A percentile compares a stretch with the other conserved stretches of the same genome.
These are phyloP conservation scores for Rehmannia glutinosa DNA, from an alignment of 257 asterid species.

Conservation along the genomic window DNA sequence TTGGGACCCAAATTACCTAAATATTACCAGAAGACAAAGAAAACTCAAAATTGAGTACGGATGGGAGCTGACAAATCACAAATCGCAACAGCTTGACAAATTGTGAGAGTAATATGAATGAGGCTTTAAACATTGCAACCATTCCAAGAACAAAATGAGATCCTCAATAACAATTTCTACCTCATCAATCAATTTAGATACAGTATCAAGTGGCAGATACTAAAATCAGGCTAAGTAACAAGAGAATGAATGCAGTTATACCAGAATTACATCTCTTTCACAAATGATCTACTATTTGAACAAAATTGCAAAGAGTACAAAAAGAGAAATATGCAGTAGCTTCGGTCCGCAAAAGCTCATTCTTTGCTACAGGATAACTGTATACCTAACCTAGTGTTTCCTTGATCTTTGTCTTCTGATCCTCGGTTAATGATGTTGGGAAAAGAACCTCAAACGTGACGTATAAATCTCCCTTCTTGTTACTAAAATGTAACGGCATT, in stretches of 20 bases:
- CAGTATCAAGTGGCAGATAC: background rate
- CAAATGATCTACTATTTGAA: constrained; percentile 22
- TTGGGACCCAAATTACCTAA: too few relatives aligned
- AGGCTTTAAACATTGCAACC: background rate
- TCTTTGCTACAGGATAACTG: constrained; percentile 6
- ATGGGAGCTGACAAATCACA: too few relatives aligned
- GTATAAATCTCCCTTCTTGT: constrained; percentile 84
- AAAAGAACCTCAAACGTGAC: constrained; percentile 85
- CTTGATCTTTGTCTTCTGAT: constrained; percentile 79
- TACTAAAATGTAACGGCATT: constrained; percentile 77
- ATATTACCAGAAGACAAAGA: too few relatives aligned
- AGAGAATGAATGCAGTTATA: background rate
- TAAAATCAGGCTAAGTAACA: background rate
- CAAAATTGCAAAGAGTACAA: constrained; percentile 25
- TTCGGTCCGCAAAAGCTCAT: background rate
- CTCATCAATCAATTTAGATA: background rate
- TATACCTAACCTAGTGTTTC: constrained; percentile 41
- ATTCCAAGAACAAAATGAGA: background rate
- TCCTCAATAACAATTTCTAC: background rate
- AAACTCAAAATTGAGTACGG: too few relatives aligned
- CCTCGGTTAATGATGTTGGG: constrained; percentile 70
- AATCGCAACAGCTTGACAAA: too few relatives aligned
- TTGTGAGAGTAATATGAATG: background rate
- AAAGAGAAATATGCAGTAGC: background rate
- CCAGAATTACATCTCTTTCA: constrained; percentile 10